phyloP scores from a whole-genome alignment of 768 basidiomycete genomes.

The Lactarius deliciosus region DNA sequence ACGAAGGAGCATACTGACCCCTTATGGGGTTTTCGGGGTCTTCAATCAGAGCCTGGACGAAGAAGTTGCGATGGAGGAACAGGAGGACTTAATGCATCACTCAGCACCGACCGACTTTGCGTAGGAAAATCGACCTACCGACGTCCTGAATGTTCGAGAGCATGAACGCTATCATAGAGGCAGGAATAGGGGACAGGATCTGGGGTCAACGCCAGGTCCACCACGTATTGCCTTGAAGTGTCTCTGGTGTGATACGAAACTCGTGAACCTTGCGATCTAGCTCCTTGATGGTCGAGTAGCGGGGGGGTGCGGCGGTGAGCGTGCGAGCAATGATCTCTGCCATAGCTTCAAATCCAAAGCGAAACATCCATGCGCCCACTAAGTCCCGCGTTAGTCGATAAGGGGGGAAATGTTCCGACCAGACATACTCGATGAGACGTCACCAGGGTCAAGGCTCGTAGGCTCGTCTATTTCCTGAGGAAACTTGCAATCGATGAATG shows the following conservation, averaged over 20 bases:
- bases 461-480: conserved; percentile 43
- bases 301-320: conserved; percentile 61
- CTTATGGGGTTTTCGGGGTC: conserved; percentile 47
- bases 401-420: neutral
- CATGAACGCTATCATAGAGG: conserved; percentile 43
- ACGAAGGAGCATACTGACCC: conserved; percentile 51
- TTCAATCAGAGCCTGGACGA: conserved; percentile 55
- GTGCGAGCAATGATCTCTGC: conserved; percentile 62
- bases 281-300: conserved; percentile 49
- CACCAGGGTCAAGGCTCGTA: conserved; percentile 33
- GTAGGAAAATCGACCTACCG: conserved; percentile 37
- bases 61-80: conserved; percentile 56
- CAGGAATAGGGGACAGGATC: conserved; percentile 31
- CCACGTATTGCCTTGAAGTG: conserved; percentile 39
- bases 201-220: conserved; percentile 34
- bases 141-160: conserved; percentile 40
- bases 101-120: conserved; percentile 35
- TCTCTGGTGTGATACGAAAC: conserved; percentile 52
- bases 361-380: conserved; percentile 64
- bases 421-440: conserved; percentile 29
- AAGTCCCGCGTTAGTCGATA: conserved; percentile 5
- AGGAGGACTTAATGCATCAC: conserved; percentile 44
- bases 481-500: conserved; percentile 66
- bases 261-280: conserved; percentile 61
- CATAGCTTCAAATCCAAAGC: conserved; percentile 64